Percentiles rank a stretch among this genome's conserved stretches.
Conservation (phyloP, 2,329 filamentous ascomycete genomes). For the Emergomyces africanus region DNA sequence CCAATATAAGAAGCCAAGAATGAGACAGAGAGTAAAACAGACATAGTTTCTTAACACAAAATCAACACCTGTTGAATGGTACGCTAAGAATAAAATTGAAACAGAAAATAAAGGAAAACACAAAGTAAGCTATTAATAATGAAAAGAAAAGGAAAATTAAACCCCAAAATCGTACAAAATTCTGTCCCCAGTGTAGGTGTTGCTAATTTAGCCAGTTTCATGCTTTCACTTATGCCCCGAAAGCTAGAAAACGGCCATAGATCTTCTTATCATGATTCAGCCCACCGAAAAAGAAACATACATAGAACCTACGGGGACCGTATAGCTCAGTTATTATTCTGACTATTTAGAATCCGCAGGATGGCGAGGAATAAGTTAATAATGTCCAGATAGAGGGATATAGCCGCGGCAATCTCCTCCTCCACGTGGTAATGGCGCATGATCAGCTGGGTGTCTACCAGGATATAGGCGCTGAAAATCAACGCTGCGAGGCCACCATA, state of each 20-base stretch:
- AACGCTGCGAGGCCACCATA: constrained; percentile 74
- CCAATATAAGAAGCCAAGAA: not conserved
- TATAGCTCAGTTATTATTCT: constrained; percentile 66
- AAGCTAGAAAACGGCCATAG: not conserved
- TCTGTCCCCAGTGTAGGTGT: not conserved
- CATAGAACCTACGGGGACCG: not conserved
- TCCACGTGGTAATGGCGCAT: constrained; percentile 95
- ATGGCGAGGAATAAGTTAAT: constrained; percentile 97
- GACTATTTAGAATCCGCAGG: constrained; percentile 88
- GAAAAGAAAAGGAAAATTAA: not conserved
- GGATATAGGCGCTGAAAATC: constrained; percentile 87
- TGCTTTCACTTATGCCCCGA: not conserved
- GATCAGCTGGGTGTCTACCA: constrained; percentile 92
- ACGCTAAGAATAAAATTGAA: not conserved
- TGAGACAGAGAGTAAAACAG: not conserved
- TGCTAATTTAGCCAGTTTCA: not conserved
- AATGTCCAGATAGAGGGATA: constrained; percentile 89
- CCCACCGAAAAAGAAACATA: not conserved
- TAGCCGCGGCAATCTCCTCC: constrained; percentile 91
- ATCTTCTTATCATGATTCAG: not conserved
- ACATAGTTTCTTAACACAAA: not conserved
- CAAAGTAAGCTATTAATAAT: too few relatives aligned
- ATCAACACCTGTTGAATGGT: not conserved
- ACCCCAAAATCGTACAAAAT: not conserved
- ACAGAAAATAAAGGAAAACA: not conserved